A percentile compares a stretch with the other conserved stretches of the same genome.
These are phyloP conservation scores for Sclerotinia subarctica DNA, from an alignment of 2,329 filamentous ascomycete species.

Conservation along the genomic window DNA sequence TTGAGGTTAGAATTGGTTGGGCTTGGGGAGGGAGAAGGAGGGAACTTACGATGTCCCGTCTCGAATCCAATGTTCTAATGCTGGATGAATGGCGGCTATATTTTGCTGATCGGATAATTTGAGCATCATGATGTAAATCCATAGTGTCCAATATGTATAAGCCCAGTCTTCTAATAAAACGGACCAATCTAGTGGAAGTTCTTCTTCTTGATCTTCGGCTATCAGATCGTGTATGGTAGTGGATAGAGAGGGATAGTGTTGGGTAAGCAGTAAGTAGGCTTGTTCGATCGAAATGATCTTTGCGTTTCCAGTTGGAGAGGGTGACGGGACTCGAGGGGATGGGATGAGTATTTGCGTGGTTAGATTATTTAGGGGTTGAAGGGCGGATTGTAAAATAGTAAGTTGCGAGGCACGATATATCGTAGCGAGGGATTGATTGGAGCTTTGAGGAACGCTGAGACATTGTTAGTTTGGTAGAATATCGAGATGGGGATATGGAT, in stretches of 20 bases:
- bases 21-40: not conserved
- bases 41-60: not conserved
- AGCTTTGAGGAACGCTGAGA: constrained; percentile 26
- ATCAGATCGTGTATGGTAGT: constrained; percentile 24
- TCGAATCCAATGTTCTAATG: not conserved
- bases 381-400: constrained; percentile 24
- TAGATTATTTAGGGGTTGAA: constrained; percentile 13
- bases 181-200: constrained; percentile 32
- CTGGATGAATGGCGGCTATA: not conserved
- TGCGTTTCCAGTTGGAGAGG: not conserved
- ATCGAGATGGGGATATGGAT: not conserved
- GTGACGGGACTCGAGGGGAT: not conserved
- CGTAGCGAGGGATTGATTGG: constrained; percentile 32
- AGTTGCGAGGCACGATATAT: constrained; percentile 31
- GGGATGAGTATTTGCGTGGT: not conserved
- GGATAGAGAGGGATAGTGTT: constrained; percentile 22
- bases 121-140: constrained; percentile 27
- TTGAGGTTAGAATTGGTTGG: not conserved
- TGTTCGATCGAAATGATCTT: constrained; percentile 36
- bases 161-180: constrained; percentile 32
- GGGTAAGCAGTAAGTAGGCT: constrained; percentile 29
- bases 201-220: constrained; percentile 32
- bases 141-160: constrained; percentile 32
- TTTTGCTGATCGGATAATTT: constrained; percentile 7
- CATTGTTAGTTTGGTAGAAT: constrained; percentile 14